Evolutionary conservation across 352 stramenopile species (phyloP), one percentile per base, ranked within the genome.

Genomic region (Pythium periplocum): DNA sequence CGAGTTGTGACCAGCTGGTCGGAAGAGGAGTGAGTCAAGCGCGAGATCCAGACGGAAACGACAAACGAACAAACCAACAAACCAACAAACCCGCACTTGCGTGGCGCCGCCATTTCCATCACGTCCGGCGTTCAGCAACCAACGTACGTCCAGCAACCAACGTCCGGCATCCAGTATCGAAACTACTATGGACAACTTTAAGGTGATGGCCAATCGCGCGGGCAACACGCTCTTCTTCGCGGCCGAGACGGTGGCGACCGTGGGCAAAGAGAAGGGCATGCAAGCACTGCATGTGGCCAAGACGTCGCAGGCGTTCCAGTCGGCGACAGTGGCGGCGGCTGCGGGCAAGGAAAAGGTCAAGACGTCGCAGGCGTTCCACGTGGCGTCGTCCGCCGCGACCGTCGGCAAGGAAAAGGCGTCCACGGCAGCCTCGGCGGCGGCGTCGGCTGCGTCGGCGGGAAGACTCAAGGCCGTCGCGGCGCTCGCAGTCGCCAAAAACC

Each of bases 221-320:
- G 78, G 75, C 50, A 87, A 87, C 63, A 86, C 78, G 48, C 76
- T 89, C 11, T 86, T 82, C 64, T 73, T 74, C 38, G 78, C 75
- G 12, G 78, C 73, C 36, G 68, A 71, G 47, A 72, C 73, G 0
- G 74, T 75, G 2, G 69, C 69, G 62, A 62, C 66, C 53, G 58
- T 68, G 17, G 71, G 75, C 1, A 75, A 68, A 31, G 75, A 84
- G 38, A 83, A 83, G 57, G 73, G 63, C 38, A 50, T 61, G 55
- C 51, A 62, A 48, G 63, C 63, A 36, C 53, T 66, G 35, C 41
- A 68, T 10, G 62, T 52, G 12, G 62, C 62, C 32, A 70, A 69
- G 10, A 60, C 80, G 36, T 80, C 71, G 35, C 70, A 82, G 53
- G 67, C 69, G 7, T 85, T 84, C 57, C 78, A 89, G 54, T 62